Conservation (phyloP, 2,329 filamentous ascomycete species). For the Stemphylium vesicarium region DNA sequence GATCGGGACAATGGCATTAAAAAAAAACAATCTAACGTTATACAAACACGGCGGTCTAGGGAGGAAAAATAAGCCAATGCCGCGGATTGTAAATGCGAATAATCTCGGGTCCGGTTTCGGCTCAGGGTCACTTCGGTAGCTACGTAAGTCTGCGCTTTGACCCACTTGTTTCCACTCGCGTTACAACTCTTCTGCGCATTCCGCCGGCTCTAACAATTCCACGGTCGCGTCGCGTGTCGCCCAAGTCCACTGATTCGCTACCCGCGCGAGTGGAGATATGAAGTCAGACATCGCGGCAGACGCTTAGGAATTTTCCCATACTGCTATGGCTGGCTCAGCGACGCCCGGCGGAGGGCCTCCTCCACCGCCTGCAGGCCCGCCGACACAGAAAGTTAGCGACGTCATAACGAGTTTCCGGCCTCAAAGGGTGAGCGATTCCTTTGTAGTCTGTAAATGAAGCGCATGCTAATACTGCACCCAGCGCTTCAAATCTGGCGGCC, state of each 20-base stretch:
- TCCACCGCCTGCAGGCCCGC: conserved; percentile 43
- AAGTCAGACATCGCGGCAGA: conserved; percentile 7
- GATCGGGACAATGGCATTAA: neutral
- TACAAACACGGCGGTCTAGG: neutral
- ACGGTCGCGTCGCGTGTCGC: conserved; percentile 12
- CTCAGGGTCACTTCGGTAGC: neutral
- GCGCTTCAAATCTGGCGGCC: conserved; percentile 54
- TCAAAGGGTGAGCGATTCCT: conserved; percentile 66
- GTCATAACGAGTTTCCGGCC: conserved; percentile 79
- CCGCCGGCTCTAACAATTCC: conserved; percentile 17
- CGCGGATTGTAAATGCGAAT: conserved; percentile 16
- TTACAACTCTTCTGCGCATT: conserved; percentile 15
- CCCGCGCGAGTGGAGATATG: conserved; percentile 9
- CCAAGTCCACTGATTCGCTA: conserved; percentile 8
- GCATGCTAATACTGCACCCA: conserved; percentile 30
- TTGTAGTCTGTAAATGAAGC: neutral
- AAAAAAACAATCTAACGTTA: conserved; percentile 2
- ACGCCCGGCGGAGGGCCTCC: conserved; percentile 39
- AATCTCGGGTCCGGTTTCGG: conserved; percentile 24
- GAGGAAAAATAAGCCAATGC: conserved; percentile 4
- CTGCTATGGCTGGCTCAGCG: conserved; percentile 43
- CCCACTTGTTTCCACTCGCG: conserved; percentile 4
- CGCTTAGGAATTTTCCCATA: conserved; percentile 3
- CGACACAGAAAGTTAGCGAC: conserved; percentile 70
- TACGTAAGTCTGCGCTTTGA: conserved; percentile 3